phyloP scores from a whole-genome alignment of 208 protist genomes.

The Acanthamoeba royreba region DNA sequence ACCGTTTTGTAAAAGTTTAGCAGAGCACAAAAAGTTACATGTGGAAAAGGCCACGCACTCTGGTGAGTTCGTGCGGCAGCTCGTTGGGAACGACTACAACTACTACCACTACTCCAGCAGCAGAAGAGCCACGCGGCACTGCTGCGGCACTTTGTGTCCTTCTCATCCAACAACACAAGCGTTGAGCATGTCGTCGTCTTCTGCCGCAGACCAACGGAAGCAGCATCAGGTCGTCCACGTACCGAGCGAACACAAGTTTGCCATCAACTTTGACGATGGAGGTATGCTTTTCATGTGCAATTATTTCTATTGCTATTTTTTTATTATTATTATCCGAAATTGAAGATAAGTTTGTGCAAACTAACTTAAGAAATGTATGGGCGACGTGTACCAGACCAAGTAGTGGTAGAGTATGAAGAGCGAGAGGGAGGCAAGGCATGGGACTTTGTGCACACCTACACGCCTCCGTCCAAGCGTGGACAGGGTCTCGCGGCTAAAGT shows the following conservation, averaged over 20 bases:
- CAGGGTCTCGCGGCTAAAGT: background rate
- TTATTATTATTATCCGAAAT: background rate
- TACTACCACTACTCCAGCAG: no score
- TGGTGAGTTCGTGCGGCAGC: no score
- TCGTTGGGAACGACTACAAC: no score
- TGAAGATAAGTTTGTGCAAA: no score
- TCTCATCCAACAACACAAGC: no score
- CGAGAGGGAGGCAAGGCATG: background rate
- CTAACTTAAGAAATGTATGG: no score
- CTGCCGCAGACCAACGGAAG: background rate
- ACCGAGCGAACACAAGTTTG: background rate
- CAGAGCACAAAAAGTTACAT: no score
- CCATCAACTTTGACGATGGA: constrained; percentile 2
- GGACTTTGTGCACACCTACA: constrained; percentile 26
- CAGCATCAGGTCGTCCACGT: background rate
- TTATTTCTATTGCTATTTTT: background rate
- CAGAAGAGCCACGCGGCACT: no score
- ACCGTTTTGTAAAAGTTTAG: no score
- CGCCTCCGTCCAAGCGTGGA: background rate
- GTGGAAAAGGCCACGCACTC: no score
- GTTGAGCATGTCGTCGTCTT: background rate
- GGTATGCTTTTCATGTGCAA: background rate
- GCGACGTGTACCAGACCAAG: constrained; percentile 24
- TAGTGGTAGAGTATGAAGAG: background rate
- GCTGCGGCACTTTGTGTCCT: no score